These are phyloP conservation scores for Hysterium pulicare DNA, from an alignment of 2,329 filamentous ascomycete species.

Conservation along the genomic window DNA sequence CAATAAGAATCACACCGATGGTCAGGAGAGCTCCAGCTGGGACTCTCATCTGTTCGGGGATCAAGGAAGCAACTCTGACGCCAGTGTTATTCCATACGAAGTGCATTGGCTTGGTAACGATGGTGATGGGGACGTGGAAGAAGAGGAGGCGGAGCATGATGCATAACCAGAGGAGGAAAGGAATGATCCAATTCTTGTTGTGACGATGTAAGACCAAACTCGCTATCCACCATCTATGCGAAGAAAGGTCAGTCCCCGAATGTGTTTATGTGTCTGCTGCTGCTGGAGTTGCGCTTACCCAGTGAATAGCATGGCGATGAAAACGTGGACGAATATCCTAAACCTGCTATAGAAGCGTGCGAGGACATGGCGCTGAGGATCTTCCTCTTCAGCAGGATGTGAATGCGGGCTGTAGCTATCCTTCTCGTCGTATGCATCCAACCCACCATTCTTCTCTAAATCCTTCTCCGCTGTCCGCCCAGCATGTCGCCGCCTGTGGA, in stretches of 20 bases:
- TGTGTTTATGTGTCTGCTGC: no score
- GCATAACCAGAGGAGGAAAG: constrained; percentile 75
- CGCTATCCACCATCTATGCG: constrained; percentile 68
- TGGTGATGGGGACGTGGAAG: constrained; percentile 66
- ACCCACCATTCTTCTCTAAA: constrained; percentile 32
- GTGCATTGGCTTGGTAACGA: constrained; percentile 64
- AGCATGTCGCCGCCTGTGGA: constrained; percentile 31
- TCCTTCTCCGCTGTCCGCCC: constrained; percentile 23
- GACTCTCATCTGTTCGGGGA: constrained; percentile 65
- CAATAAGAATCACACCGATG: constrained; percentile 72
- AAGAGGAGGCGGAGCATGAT: constrained; percentile 72
- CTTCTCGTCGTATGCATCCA: constrained; percentile 41
- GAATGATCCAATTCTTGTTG: constrained; percentile 76
- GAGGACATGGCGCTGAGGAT: constrained; percentile 32
- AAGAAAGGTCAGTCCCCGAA: constrained; percentile 25
- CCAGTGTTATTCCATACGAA: constrained; percentile 66
- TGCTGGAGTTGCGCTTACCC: constrained; percentile 42
- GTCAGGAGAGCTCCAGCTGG: constrained; percentile 61
- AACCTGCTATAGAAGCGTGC: constrained; percentile 45
- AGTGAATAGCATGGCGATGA: constrained; percentile 50
- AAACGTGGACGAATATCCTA: constrained; percentile 39
- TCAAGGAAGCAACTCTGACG: constrained; percentile 55
- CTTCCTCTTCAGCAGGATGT: constrained; percentile 20
- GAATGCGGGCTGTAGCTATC: constrained; percentile 33
- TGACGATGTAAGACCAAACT: constrained; percentile 68